phyloP scores from a whole-genome alignment of 2,329 filamentous ascomycete genomes.

The Ustulina deusta region DNA sequence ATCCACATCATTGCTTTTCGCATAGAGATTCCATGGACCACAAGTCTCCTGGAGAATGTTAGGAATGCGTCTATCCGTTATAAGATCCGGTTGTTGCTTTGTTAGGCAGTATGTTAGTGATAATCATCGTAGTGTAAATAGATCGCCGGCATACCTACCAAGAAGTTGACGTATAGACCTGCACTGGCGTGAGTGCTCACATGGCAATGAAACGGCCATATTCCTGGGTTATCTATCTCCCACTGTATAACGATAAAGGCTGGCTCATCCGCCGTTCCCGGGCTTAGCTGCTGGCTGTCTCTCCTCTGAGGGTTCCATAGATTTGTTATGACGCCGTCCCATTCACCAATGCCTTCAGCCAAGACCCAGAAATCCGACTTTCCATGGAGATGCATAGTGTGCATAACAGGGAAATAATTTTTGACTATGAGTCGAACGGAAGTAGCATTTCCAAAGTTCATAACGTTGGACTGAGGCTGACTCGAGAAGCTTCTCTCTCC shows the following conservation, averaged over 20 bases:
- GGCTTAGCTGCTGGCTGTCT: conserved; percentile 57
- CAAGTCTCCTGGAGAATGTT: no score
- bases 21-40: no score
- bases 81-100: no score
- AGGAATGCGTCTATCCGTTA: no score
- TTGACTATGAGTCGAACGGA: neutral
- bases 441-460: neutral
- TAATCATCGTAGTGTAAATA: no score
- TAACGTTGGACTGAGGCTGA: neutral
- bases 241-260: conserved; percentile 61
- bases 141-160: neutral
- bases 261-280: no score
- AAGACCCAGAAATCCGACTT: neutral
- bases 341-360: conserved; percentile 28
- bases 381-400: conserved; percentile 11
- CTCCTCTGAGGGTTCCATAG: conserved; percentile 59
- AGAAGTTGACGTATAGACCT: conserved; percentile 2
- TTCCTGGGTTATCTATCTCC: conserved; percentile 63
- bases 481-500: neutral
- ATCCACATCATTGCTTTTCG: no score
- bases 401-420: neutral
- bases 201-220: conserved; percentile 55
- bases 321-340: conserved; percentile 47
- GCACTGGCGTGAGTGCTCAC: conserved; percentile 18
- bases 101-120: no score